A percentile compares a stretch with the other conserved stretches of the same genome.
Conservation (phyloP, 2,329 filamentous ascomycete genomes). For the Penicillium frequentans region DNA sequence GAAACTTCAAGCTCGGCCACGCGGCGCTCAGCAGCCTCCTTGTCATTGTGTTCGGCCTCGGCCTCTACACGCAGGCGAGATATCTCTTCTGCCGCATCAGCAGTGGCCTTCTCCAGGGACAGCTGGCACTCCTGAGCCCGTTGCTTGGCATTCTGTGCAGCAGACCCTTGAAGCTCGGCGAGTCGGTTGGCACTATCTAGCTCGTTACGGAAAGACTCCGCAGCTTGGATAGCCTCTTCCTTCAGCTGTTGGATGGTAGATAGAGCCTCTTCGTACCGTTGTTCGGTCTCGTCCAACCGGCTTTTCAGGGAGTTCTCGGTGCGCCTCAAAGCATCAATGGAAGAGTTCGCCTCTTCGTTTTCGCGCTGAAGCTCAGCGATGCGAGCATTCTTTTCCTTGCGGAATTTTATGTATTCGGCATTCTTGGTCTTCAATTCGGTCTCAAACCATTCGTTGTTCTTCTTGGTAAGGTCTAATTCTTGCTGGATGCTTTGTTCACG, state of each 20-base stretch:
- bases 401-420: slow-evolving; percentile 81
- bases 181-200: slow-evolving; percentile 78
- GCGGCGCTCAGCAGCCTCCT: slow-evolving; percentile 61
- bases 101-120: slow-evolving; percentile 58
- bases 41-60: slow-evolving; percentile 60
- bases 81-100: slow-evolving; percentile 62
- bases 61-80: slow-evolving; percentile 54
- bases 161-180: slow-evolving; percentile 67
- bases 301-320: slow-evolving; percentile 78
- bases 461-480: slow-evolving; percentile 83
- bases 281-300: slow-evolving; percentile 78
- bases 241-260: slow-evolving; percentile 80
- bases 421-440: slow-evolving; percentile 87
- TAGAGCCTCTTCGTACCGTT: slow-evolving; percentile 83
- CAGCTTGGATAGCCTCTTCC: slow-evolving; percentile 75
- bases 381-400: slow-evolving; percentile 90
- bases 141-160: slow-evolving; percentile 59
- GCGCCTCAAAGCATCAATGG: slow-evolving; percentile 73
- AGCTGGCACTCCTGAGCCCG: slow-evolving; percentile 60
- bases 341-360: slow-evolving; percentile 79
- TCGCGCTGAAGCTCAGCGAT: slow-evolving; percentile 85
- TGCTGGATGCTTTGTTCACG: slow-evolving; percentile 87
- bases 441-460: slow-evolving; percentile 92
- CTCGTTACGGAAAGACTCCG: slow-evolving; percentile 84
- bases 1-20: slow-evolving; percentile 65